Evolutionary conservation across 495 filamentous ascomycete genomes (phyloP), one percentile per base, ranked within the genome.

Genomic region (Astrocystis sublimbata): DNA sequence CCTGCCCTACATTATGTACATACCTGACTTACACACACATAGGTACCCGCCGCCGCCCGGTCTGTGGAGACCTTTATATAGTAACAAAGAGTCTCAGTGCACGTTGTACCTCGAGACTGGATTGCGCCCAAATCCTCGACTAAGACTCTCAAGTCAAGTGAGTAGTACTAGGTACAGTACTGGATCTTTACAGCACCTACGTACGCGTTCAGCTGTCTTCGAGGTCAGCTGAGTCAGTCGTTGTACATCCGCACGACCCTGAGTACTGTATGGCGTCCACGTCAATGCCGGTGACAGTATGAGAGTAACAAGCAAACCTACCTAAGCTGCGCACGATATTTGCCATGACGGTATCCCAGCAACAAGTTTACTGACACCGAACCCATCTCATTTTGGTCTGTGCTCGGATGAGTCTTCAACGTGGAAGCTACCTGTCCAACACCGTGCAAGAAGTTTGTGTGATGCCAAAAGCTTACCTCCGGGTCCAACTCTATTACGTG

Each of bases 191-290:
- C n/a, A n/a, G 46, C 30, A 30, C 15, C 23, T 30, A 28, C 12
- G 8, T 24, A 49, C 46, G 12, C 43, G 24, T 6, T 26, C 5
- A 10, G 43, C 12, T 24, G 15, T 24, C 26, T 23, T 49, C 3
- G 15, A 28, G 46, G 46, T 49, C 46, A 49, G 46, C 46, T n/a
- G 46, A 49, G 46, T 26, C 45, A 49, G 23, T n/a, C 28, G 30
- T 26, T 28, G 30, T 17, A 28, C 24, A 26, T 15, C 26, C 5
- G 4, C 6, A 30, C n/a, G 46, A 31, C 30, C 46, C 28, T 26
- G 46, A 49, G 46, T 15, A 8, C 26, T n/a, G 9, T 49, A n/a
- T 30, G 8, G 46, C 15, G 17, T 31, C 30, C 26, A 30, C 28
- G 17, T 17, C 46, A 17, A 26, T 26, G 17, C 13, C 46, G 30